Base-by-base conservation (phyloP, 2,329 filamentous ascomycete species). In the Monosporascus cannonballus region DNA sequence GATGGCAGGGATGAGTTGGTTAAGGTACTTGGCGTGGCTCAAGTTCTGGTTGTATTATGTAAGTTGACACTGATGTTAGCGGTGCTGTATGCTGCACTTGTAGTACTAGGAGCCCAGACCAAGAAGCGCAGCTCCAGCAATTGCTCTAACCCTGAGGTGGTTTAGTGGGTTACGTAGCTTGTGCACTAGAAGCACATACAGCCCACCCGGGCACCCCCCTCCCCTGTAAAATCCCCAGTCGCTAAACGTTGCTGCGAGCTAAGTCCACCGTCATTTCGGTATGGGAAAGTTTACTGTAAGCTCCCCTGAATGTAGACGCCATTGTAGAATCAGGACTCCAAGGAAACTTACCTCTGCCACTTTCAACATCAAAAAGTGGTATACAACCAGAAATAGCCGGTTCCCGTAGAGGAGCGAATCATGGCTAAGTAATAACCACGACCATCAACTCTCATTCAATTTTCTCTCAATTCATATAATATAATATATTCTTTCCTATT, bases 381-480 rank as follows among this genome's bases (percentile, higher is more conserved):
- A 41, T 8, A n/a, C 17, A n/a, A 44, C 41, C 41, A 24, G n/a
- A 20, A 25, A 24, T 20, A 44, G 5, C 42, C 42, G 6, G 42
- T 27, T 46, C 42, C 42, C 8, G 22, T 27, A 25, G 14, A 25
- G 42, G 42, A 27, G 18, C 11, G 3, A 34, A 34, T 6, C 24
- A 44, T 46, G 22, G 22, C 22, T 30, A 7, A 7, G 15, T 6
- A 30, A 27, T 7, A 24, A 20, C 2, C 14, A 25, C 8, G 8
- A 47, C 47, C 57, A 52, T 52, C 57, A 48, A 48, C 39, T 45
- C 41, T 63, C 53, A 54, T 60, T 60, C 49, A 63, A 54, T 48
- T 15, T 37, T 22, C 3, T 22, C 20, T 22, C 20, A 22, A 22
- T 22, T 22, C 20, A 22, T 22, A 22, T 22, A 22, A 22, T 22